Percentiles rank a stretch among this genome's conserved stretches.
These are phyloP conservation scores for Suillus bovinus DNA, from an alignment of 768 basidiomycete species.

Conservation along the genomic window DNA sequence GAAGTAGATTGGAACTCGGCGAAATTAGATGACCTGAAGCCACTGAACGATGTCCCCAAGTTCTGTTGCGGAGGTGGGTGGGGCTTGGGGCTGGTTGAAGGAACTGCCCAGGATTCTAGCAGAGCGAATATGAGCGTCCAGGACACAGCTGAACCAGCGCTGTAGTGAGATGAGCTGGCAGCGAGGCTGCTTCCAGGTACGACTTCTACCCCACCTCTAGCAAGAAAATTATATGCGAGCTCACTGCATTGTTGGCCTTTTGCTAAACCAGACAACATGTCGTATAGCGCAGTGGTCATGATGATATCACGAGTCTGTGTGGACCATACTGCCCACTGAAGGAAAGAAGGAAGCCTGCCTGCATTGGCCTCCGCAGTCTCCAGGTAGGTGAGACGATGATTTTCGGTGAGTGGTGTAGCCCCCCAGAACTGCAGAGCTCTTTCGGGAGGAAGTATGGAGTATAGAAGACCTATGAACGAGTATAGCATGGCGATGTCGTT, in stretches of 20 bases:
- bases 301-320: conserved; percentile 71
- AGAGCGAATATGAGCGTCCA: conserved; percentile 78
- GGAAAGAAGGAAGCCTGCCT: conserved; percentile 69
- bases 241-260: conserved; percentile 86
- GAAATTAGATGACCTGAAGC: conserved; percentile 28
- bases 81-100: conserved; percentile 47
- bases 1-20: conserved; percentile 30
- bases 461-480: conserved; percentile 80
- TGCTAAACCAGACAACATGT: conserved; percentile 85
- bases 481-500: conserved; percentile 87
- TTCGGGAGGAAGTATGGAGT: conserved; percentile 71
- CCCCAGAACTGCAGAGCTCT: conserved; percentile 87
- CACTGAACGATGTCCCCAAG: conserved; percentile 31
- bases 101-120: conserved; percentile 71
- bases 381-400: conserved; percentile 48
- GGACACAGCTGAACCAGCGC: conserved; percentile 60
- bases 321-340: conserved; percentile 91
- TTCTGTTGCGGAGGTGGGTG: conserved; percentile 46
- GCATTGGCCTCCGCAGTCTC: conserved; percentile 61
- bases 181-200: conserved; percentile 59
- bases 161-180: conserved; percentile 41
- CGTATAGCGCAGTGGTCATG: conserved; percentile 80
- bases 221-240: conserved; percentile 87
- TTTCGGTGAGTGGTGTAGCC: conserved; percentile 48
- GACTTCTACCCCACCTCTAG: conserved; percentile 70